Base-by-base conservation (phyloP, 805 yeast species). In the Metschnikowia amazonensis region DNA sequence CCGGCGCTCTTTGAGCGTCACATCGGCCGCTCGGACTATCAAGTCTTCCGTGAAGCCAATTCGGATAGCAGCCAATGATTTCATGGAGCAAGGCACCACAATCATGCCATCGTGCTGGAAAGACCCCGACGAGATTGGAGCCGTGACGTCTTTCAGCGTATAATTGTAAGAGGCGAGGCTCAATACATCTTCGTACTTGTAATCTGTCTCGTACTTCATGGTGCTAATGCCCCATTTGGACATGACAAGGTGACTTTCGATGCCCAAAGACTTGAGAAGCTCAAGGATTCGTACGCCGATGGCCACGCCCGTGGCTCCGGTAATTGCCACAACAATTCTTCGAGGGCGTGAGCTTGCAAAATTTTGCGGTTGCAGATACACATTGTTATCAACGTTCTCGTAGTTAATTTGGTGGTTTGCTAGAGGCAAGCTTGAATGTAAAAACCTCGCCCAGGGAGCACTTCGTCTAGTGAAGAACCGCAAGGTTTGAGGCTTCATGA, bases 81-180 rank as follows among this genome's bases (percentile, higher is more conserved):
- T 60, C 65, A 60, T 59, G 4, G 63, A 57, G 40, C 64, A 60
- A 2, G 65, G 65, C 5, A 54, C 62, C 11, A 60, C 59, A 21
- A 60, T 60, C 64, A 60, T 60, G 5, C 65, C 65, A 37, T 60
- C 65, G 34, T 58, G 62, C 23, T 53, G 60, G 30, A 60, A 60
- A 4, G 63, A 59, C 3, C 64, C 64, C 14, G 58, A 52, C 3
- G 64, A 59, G 8, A 60, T 58, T 9, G 62, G 56, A 2, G 64
- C 63, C 11, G 56, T 47, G n/a, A 59, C 62, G 42, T 60, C 64
- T 30, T 48, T 53, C n/a, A 48, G 31, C 0, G 60, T 44, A 39
- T 60, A 60, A 3, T 45, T 36, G 3, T 46, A 36, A 1, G 57
- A 45, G 3, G 65, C 58, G 24, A 55, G 45, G 7, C 40, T 40